These are phyloP conservation scores for Alternaria hordeiaustralica DNA, from an alignment of 2,329 filamentous ascomycete species.

Conservation along the genomic window DNA sequence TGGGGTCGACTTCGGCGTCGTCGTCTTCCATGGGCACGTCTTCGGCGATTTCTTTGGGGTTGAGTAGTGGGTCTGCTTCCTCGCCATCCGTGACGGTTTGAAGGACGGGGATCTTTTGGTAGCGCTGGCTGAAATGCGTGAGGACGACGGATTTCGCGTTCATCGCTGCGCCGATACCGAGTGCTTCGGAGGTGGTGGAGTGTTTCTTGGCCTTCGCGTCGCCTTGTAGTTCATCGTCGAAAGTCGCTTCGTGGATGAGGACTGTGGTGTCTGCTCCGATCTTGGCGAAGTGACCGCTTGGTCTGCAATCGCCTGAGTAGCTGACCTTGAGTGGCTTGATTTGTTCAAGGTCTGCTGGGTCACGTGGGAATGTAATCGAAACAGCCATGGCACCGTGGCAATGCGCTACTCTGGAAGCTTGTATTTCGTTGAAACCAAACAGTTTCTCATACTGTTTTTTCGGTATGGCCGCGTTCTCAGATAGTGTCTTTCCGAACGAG, in stretches of 20 bases:
- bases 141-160: conserved; percentile 78
- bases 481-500: conserved; percentile 16
- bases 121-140: conserved; percentile 95
- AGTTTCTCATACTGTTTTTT: conserved; percentile 51
- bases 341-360: conserved; percentile 15
- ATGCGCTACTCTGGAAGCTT: conserved; percentile 74
- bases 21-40: conserved; percentile 30
- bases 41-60: conserved; percentile 26
- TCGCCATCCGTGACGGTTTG: conserved; percentile 48
- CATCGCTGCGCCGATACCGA: conserved; percentile 80
- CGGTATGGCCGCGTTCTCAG: conserved; percentile 11
- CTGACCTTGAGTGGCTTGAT: conserved; percentile 77
- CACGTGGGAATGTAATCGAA: conserved; percentile 75
- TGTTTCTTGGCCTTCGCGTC: conserved; percentile 91
- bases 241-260: conserved; percentile 94
- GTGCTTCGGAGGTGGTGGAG: conserved; percentile 84
- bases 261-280: conserved; percentile 80
- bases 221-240: conserved; percentile 79
- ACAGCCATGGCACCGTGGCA: conserved; percentile 80
- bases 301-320: conserved; percentile 94
- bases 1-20: conserved; percentile 27
- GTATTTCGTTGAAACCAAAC: conserved; percentile 70
- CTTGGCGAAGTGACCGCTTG: conserved; percentile 66
- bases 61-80: conserved; percentile 28
- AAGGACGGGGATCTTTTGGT: conserved; percentile 73